Conservation (phyloP, 352 stramenopile genomes). For the Pythium oligandrum region DNA sequence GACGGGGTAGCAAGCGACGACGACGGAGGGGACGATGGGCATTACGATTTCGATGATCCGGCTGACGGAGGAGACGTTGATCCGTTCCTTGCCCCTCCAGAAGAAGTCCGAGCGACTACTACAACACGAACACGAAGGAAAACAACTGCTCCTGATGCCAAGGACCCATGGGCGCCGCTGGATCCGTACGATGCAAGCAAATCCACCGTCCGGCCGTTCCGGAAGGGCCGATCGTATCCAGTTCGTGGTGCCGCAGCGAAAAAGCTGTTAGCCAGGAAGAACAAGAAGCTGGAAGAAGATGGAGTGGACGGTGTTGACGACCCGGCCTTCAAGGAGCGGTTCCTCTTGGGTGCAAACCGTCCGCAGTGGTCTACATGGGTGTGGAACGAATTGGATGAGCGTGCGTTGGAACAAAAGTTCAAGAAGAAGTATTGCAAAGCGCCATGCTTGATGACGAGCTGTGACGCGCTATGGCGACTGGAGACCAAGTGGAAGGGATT, state of each 20-base stretch:
- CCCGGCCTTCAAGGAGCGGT: conserved; percentile 56
- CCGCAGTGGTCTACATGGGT: conserved; percentile 73
- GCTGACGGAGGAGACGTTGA: neutral
- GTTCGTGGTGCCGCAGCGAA: conserved; percentile 19
- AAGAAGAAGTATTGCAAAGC: conserved; percentile 57
- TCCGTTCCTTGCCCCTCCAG: neutral
- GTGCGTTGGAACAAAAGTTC: conserved; percentile 50
- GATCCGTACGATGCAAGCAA: conserved; percentile 77
- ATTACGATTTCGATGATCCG: conserved; percentile 21
- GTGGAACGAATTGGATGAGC: conserved; percentile 51
- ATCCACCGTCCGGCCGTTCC: conserved; percentile 58
- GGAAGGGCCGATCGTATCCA: conserved; percentile 69
- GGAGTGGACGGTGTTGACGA: conserved; percentile 55
- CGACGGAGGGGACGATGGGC: conserved; percentile 18
- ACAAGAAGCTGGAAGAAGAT: conserved; percentile 36
- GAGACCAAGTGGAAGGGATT: conserved; percentile 66
- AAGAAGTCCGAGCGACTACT: neutral
- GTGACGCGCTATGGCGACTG: conserved; percentile 49
- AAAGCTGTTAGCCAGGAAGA: conserved; percentile 35
- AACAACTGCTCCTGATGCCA: neutral
- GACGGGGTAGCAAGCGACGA: conserved; percentile 32
- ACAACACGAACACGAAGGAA: too few species aligned
- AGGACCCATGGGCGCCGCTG: conserved; percentile 63
- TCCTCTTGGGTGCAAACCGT: conserved; percentile 39
- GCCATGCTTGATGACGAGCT: conserved; percentile 45